Conservation (phyloP, 352 stramenopile species). For the Globisporangium spiculum region DNA sequence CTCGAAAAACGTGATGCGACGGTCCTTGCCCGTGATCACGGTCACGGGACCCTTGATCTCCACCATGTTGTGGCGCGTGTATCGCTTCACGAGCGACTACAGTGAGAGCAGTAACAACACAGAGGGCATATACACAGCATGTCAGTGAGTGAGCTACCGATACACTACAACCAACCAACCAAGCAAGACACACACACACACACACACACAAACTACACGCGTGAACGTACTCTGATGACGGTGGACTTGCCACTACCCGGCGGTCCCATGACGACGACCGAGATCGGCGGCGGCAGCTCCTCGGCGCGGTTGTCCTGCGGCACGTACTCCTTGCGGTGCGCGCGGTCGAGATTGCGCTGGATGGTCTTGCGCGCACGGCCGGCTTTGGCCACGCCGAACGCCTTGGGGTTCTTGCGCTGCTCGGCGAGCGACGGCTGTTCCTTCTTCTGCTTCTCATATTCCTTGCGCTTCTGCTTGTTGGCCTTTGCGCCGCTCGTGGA, state of each 20-base stretch:
- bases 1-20: conserved; percentile 98
- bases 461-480: conserved; percentile 95
- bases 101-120: background rate
- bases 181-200: background rate
- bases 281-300: conserved; percentile 90
- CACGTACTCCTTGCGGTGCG: conserved; percentile 98
- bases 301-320: conserved; percentile 79
- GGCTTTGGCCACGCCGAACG: conserved; percentile 97
- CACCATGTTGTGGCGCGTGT: conserved; percentile 97
- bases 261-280: conserved; percentile 98
- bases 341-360: conserved; percentile 97
- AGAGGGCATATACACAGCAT: background rate
- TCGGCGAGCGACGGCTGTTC: conserved; percentile 81
- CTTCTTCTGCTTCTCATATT: conserved; percentile 83
- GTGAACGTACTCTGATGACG: conserved; percentile 87
- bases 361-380: conserved; percentile 94
- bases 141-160: background rate
- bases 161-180: background rate
- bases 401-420: conserved; percentile 95
- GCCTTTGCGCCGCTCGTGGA: conserved; percentile 88
- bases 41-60: conserved; percentile 98
- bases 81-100: conserved; percentile 97
- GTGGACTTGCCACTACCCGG: conserved; percentile 97
- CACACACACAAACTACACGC: background rate
- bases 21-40: conserved; percentile 97